A percentile compares a stretch with the other conserved stretches of the same genome.
phyloP scores from a whole-genome alignment of 306 rosid species.

The Rosa chinensis region DNA sequence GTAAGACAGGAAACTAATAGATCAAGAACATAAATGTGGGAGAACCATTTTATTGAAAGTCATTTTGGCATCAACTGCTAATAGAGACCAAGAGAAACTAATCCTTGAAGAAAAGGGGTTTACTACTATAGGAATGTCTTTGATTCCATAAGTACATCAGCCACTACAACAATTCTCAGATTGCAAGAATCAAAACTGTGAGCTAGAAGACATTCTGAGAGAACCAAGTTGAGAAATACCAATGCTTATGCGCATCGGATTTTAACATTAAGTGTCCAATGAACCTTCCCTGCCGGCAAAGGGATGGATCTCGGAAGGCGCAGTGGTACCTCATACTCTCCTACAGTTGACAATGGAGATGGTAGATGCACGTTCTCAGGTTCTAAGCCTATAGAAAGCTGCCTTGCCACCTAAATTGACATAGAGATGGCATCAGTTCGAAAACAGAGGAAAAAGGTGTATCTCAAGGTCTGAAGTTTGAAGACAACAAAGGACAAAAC shows the following conservation, averaged over 20 bases:
- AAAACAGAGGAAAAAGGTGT: background rate
- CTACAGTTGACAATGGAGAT: constrained; percentile 53
- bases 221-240: background rate
- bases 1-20: background rate
- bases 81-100: background rate
- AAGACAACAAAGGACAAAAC: constrained; percentile 21
- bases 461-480: background rate
- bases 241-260: constrained; percentile 52
- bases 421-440: constrained; percentile 9
- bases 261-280: constrained; percentile 75
- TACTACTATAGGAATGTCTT: background rate
- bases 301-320: constrained; percentile 82
- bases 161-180: constrained; percentile 12
- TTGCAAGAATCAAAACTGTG: constrained; percentile 4
- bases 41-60: background rate
- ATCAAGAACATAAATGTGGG: background rate
- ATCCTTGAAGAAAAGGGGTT: background rate
- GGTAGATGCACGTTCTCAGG: constrained; percentile 59
- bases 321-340: constrained; percentile 83
- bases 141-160: constrained; percentile 7
- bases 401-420: constrained; percentile 71
- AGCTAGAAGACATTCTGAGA: background rate
- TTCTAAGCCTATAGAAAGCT: constrained; percentile 60
- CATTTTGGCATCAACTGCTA: background rate
- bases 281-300: constrained; percentile 72